phyloP scores from a whole-genome alignment of 495 filamentous ascomycete species.

The Penicillium daleae region DNA sequence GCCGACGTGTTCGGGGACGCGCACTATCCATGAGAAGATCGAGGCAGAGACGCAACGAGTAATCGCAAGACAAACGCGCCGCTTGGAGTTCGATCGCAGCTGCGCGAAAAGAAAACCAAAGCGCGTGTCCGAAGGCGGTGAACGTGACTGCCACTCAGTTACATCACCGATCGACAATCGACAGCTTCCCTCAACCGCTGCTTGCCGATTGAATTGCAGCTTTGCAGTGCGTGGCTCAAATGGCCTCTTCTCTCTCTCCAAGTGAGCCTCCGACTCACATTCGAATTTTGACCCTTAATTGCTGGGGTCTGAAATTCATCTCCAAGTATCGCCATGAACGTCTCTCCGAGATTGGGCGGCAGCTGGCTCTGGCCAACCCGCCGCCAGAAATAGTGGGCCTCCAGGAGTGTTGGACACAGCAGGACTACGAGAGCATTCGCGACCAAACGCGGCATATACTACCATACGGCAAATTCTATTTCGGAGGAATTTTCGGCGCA shows the following conservation, averaged over 20 bases:
- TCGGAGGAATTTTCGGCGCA: slow-evolving; percentile 83
- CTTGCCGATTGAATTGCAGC: not conserved
- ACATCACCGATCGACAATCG: slow-evolving; percentile 19
- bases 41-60: slow-evolving; percentile 4
- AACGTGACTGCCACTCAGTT: slow-evolving; percentile 13
- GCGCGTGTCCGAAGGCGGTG: slow-evolving; percentile 22
- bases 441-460: slow-evolving; percentile 72
- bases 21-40: slow-evolving; percentile 33
- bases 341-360: slow-evolving; percentile 79
- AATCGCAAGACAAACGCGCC: slow-evolving; percentile 17
- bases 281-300: slow-evolving; percentile 84
- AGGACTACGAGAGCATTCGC: slow-evolving; percentile 86
- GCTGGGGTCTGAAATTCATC: slow-evolving; percentile 93
- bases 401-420: slow-evolving; percentile 94
- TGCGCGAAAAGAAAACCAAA: slow-evolving; percentile 21
- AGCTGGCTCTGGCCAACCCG: slow-evolving; percentile 67
- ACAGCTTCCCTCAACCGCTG: slow-evolving; percentile 10
- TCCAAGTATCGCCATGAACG: slow-evolving; percentile 79
- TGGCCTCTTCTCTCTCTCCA: slow-evolving; percentile 25
- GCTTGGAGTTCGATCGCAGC: slow-evolving; percentile 6
- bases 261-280: slow-evolving; percentile 49
- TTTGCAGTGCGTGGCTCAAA: slow-evolving; percentile 11
- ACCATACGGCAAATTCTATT: slow-evolving; percentile 95
- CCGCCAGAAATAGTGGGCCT: slow-evolving; percentile 85
- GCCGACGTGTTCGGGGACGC: slow-evolving; percentile 58